These are phyloP conservation scores for Podospora australis DNA, from an alignment of 495 filamentous ascomycete species.

Conservation along the genomic window DNA sequence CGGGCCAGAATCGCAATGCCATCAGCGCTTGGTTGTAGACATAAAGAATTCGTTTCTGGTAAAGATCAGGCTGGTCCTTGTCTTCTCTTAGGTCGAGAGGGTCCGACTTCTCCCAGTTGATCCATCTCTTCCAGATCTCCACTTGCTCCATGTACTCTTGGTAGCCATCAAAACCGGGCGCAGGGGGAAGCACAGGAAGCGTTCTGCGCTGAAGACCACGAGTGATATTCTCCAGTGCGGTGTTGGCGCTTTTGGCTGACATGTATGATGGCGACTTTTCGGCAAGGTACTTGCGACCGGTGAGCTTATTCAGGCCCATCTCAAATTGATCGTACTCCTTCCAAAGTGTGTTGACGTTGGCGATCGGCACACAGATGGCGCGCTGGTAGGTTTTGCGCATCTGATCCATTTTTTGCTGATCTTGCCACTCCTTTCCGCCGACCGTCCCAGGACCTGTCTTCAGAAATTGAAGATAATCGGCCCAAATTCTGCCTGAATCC, in stretches of 20 bases:
- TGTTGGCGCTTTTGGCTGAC: slow-evolving; percentile 82
- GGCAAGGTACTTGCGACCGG: slow-evolving; percentile 85
- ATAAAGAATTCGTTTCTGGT: slow-evolving; percentile 72
- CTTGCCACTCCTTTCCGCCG: slow-evolving; percentile 86
- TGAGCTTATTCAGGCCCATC: slow-evolving; percentile 82
- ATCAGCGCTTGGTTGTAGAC: slow-evolving; percentile 92
- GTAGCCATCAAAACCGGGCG: slow-evolving; percentile 79
- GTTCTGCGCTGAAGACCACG: slow-evolving; percentile 69
- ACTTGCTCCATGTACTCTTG: slow-evolving; percentile 79
- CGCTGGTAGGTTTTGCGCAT: slow-evolving; percentile 86
- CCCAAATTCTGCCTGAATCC: slow-evolving; percentile 86
- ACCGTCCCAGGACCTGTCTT: slow-evolving; percentile 75
- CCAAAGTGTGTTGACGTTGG: slow-evolving; percentile 76
- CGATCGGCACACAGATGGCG: slow-evolving; percentile 76
- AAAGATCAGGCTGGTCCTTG: slow-evolving; percentile 70
- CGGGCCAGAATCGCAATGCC: slow-evolving; percentile 87
- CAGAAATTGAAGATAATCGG: slow-evolving; percentile 87
- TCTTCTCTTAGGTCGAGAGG: slow-evolving; percentile 76
- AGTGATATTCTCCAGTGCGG: slow-evolving; percentile 76
- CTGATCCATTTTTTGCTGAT: slow-evolving; percentile 94
- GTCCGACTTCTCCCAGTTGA: slow-evolving; percentile 89
- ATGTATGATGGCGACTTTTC: slow-evolving; percentile 88
- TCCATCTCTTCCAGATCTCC: slow-evolving; percentile 89
- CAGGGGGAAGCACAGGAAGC: slow-evolving; percentile 72
- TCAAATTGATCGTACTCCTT: slow-evolving; percentile 97